phyloP scores from a whole-genome alignment of 108 stramenopile genomes.

The Cyclostephanos invisitatus region DNA sequence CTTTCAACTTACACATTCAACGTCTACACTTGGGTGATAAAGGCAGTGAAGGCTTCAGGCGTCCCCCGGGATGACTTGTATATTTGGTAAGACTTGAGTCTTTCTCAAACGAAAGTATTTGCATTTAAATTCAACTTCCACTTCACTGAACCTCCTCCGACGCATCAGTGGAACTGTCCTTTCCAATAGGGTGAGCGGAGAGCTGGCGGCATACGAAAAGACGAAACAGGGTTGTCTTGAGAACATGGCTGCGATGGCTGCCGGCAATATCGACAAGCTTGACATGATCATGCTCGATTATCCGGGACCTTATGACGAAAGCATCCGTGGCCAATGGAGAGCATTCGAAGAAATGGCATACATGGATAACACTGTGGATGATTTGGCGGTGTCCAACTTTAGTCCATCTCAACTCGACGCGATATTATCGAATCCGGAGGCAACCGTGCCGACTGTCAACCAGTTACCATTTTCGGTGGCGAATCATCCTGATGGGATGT shows the following conservation, averaged over 20 bases:
- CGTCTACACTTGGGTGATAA: neutral
- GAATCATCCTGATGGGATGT: slow-evolving; percentile 59
- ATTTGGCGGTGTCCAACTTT: slow-evolving; percentile 76
- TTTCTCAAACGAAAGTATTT: neutral
- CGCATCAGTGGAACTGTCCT: slow-evolving; percentile 62
- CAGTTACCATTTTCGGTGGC: slow-evolving; percentile 71
- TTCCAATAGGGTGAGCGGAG: slow-evolving; percentile 67
- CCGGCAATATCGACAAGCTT: slow-evolving; percentile 66
- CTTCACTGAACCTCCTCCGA: neutral
- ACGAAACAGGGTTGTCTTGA: slow-evolving; percentile 70
- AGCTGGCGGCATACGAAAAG: slow-evolving; percentile 55
- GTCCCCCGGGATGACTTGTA: slow-evolving; percentile 70
- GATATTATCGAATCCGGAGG: slow-evolving; percentile 52
- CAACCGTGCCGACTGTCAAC: slow-evolving; percentile 68
- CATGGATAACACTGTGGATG: slow-evolving; percentile 49
- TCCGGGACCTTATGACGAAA: slow-evolving; percentile 74
- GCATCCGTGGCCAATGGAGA: slow-evolving; percentile 75
- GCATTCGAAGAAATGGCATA: slow-evolving; percentile 72
- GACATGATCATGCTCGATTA: slow-evolving; percentile 86
- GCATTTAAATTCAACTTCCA: neutral
- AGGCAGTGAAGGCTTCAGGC: slow-evolving; percentile 64
- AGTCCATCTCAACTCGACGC: slow-evolving; percentile 64
- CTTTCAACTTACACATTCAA: neutral
- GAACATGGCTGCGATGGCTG: slow-evolving; percentile 66
- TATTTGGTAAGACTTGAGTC: slow-evolving; percentile 45